Evolutionary conservation across 2,329 filamentous ascomycete species (phyloP).

Genomic region (Penicillium sp.): DNA sequence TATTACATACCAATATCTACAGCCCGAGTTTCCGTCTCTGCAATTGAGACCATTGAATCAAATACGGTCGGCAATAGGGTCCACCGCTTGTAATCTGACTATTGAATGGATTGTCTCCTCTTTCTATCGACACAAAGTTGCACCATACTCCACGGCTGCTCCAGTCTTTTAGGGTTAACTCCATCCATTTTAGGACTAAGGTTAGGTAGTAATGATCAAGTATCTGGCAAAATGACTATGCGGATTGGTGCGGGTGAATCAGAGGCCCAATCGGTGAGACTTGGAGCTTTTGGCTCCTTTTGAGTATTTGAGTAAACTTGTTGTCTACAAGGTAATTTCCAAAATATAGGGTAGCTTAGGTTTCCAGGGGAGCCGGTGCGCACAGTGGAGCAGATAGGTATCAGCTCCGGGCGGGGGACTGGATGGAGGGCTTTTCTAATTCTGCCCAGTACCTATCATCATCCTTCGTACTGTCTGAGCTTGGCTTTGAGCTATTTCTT

Average conservation of each 20-base stretch:
- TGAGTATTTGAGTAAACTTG: neutral
- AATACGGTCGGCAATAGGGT: neutral
- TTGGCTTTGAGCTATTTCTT: too few relatives aligned
- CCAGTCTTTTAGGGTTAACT: neutral
- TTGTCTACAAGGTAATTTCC: neutral
- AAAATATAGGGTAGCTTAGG: neutral
- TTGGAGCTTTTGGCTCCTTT: neutral
- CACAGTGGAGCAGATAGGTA: too few relatives aligned
- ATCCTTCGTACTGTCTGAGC: too few relatives aligned
- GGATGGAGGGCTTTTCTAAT: too few relatives aligned
- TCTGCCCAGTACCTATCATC: too few relatives aligned
- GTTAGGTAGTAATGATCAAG: too few relatives aligned
- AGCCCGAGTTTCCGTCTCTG: neutral
- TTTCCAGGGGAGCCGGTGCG: too few relatives aligned
- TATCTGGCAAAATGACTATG: too few relatives aligned
- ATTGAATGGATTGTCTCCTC: neutral
- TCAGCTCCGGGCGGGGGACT: too few relatives aligned
- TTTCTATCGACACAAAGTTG: neutral
- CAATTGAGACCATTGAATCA: neutral
- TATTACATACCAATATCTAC: neutral
- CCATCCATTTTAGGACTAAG: too few relatives aligned
- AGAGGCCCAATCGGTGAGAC: neutral
- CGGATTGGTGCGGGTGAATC: neutral
- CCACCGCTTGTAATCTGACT: neutral
- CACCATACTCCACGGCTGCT: neutral